Evolutionary conservation across 1,139 yeast species (phyloP), one percentile per base, ranked within the genome.

Genomic region (Yamadazyma mexicana): DNA sequence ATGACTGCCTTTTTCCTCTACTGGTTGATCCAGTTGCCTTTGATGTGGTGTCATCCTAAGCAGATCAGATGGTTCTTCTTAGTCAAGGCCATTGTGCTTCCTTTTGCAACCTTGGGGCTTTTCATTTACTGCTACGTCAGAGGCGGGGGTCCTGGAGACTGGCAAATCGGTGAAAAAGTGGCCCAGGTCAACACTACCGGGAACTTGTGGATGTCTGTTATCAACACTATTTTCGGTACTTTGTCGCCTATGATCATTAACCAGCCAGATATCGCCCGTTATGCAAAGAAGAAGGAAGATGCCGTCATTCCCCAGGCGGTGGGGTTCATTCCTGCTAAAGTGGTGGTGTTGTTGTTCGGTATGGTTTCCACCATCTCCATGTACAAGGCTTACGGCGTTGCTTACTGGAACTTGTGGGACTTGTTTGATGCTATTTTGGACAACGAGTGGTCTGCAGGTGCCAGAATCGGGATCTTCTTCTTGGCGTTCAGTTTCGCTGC

Each of bases 351-450:
- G 11, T 6, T 48, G 4, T 39, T 48, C 16, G 52, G 51, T 23
- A 47, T 48, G 51, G 43, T 40, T n/a, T 16, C 43, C n/a, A 39
- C 46, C 6, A 35, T 36, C 25, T 33, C 49, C 5, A 36, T 48
- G 7, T 36, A 36, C 27, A 45, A 50, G 37, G 51, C 51, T 15
- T 48, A 48, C 31, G 52, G 52, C 4, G 32, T 28, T 16, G 41
- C 43, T 9, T 48, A 48, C 28, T 48, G 52, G 52, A 48, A 42
- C 30, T 40, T 48, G 47, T 48, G 52, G 52, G 52, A 48, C 23
- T 41, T 48, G 22, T 40, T 47, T 12, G 35, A 34, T n/a, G 51
- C 46, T 9, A 48, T 48, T 29, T 34, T 48, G 17, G 52, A 48
- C 14, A 36, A 47, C 33, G 48, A 46, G 33, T 48, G 52, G 52